A percentile compares a stretch with the other conserved stretches of the same genome.
Conservation (phyloP, 371 early-diverging fungal genomes). For the Capillidium rhysosporum region DNA sequence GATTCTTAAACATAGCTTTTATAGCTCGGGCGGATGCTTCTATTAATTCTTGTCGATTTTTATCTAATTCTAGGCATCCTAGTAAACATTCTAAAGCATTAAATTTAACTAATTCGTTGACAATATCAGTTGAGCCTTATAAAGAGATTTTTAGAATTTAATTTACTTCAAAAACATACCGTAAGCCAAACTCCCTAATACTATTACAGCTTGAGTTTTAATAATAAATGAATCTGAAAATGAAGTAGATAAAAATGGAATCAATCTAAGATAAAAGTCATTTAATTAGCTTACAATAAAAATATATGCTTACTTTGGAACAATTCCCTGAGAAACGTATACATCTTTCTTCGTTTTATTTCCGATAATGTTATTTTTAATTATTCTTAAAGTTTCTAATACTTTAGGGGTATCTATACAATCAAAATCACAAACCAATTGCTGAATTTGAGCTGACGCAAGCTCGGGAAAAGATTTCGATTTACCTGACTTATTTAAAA, state of each 20-base stretch:
- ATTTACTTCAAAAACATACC: constrained; percentile 18
- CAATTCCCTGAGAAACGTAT: constrained; percentile 41
- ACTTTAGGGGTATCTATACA: no score
- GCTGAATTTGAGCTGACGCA: no score
- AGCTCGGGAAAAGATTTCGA: no score
- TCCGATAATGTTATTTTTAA: constrained; percentile 74
- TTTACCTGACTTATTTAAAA: no score
- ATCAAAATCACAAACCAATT: no score
- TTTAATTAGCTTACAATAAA: background rate
- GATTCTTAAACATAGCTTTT: constrained; percentile 45
- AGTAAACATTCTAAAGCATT: constrained; percentile 41
- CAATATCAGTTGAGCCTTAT: constrained; percentile 41
- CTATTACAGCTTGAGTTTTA: constrained; percentile 41
- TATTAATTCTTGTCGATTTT: constrained; percentile 26
- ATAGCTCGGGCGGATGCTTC: constrained; percentile 54
- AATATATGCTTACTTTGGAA: constrained; percentile 28
- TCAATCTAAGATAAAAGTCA: constrained; percentile 20
- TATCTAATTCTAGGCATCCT: constrained; percentile 23
- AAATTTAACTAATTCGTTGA: constrained; percentile 28
- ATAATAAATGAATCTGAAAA: constrained; percentile 20
- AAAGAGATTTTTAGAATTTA: background rate
- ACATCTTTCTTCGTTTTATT: constrained; percentile 64
- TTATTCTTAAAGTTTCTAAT: constrained; percentile 41
- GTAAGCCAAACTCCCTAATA: constrained; percentile 63
- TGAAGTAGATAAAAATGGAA: constrained; percentile 23